These are phyloP conservation scores for Solanum paucissectum DNA, from an alignment of 257 asterid genomes.

Conservation along the genomic window DNA sequence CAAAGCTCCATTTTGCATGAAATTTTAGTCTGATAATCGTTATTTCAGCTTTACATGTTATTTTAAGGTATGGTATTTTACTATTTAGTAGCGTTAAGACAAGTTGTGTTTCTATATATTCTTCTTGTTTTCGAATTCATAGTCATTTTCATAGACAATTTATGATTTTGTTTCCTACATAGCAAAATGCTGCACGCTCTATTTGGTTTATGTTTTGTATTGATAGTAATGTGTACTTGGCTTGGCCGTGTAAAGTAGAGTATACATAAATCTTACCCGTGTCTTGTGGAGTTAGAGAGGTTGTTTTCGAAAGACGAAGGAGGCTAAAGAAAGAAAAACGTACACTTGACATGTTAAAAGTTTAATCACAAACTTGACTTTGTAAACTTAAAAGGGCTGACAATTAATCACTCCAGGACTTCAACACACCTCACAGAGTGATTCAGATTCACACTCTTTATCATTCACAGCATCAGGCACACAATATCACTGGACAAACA, in stretches of 20 bases:
- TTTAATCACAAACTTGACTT: not conserved
- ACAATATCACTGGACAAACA: not conserved
- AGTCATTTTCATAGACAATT: not conserved
- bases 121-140: not conserved
- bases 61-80: not conserved
- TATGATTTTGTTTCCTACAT: not conserved
- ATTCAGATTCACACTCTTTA: not conserved
- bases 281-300: not conserved
- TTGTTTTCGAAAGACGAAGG: not conserved
- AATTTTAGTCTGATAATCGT: not conserved
- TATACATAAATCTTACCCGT: too few relatives aligned
- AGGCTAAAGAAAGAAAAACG: not conserved
- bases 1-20: slow-evolving; percentile 64
- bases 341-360: not conserved
- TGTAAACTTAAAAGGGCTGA: not conserved
- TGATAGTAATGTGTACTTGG: not conserved
- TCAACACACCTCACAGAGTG: not conserved
- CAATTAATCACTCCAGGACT: not conserved
- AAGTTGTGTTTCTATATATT: too few relatives aligned
- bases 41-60: not conserved
- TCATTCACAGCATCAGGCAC: not conserved
- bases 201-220: not conserved
- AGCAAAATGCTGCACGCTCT: not conserved
- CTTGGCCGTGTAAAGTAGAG: not conserved
- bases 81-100: not conserved